Evolutionary conservation across 1,284 basidiomycete species (phyloP).

Genomic region (Leccinum proximum): DNA sequence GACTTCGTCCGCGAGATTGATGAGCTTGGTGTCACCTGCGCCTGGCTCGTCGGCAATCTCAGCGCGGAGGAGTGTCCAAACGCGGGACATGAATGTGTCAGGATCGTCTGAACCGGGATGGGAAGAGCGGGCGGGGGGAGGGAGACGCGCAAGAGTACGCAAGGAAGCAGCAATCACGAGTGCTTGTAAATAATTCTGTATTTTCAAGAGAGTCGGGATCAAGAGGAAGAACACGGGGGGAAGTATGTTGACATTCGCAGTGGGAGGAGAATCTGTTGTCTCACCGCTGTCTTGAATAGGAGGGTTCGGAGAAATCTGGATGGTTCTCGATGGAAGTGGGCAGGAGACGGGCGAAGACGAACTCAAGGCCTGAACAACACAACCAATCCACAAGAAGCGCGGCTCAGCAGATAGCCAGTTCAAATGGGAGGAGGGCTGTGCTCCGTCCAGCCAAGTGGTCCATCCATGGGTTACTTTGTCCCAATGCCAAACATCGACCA

Average conservation of each 20-base stretch:
- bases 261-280: conserved; percentile 10
- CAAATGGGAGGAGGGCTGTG: conserved; percentile 17
- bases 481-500: conserved; percentile 48
- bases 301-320: conserved; percentile 10
- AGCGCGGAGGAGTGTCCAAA: conserved; percentile 61
- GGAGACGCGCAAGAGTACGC: conserved; percentile 48
- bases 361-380: conserved; percentile 46
- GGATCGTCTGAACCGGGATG: conserved; percentile 3
- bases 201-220: conserved; percentile 46
- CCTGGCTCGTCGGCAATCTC: conserved; percentile 49
- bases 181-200: conserved; percentile 71
- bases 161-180: conserved; percentile 63
- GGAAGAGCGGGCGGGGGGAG: conserved; percentile 16
- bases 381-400: conserved; percentile 39
- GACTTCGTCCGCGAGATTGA: conserved; percentile 71
- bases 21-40: conserved; percentile 46
- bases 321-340: conserved; percentile 31
- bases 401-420: conserved; percentile 14
- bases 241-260: conserved; percentile 36
- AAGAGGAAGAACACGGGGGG: conserved; percentile 63
- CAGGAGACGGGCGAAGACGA: conserved; percentile 44
- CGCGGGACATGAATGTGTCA: conserved; percentile 45
- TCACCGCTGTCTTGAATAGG: conserved; percentile 2
- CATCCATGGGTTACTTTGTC: conserved; percentile 35
- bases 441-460: conserved; percentile 37